Evolutionary conservation across 2,329 filamentous ascomycete genomes (phyloP), one percentile per base, ranked within the genome.

Genomic region (Apiospora saccharicola): DNA sequence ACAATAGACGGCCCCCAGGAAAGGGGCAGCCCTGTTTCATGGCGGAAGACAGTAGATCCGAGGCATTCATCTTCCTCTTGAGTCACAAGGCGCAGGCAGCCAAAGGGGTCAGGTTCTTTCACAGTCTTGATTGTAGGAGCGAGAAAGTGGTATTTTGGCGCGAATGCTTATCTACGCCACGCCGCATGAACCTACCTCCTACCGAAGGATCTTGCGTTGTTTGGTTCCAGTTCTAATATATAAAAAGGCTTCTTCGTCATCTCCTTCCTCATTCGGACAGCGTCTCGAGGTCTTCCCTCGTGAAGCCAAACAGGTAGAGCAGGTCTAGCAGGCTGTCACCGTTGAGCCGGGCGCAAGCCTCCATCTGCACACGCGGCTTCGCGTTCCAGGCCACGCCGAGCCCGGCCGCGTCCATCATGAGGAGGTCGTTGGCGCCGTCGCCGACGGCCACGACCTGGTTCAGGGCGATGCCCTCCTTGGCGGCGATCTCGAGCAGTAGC

Each of bases 311-410:
- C 26, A 96, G 81, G 78, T 93, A 92, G 69, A 95, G 83, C 75
- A 96, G 82, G 80, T 96, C 93, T 77, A 92, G 81, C 80, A 96
- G 82, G 75, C 87, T 93, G 73, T 90, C 86, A 30, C 90, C 89
- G 78, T 96, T 96, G 73, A 96, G 81, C 57, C 92, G 86, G 19
- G 91, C 90, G 41, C 91, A 90, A 2, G 94, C 94, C 80, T 93
- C 90, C 85, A 92, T 89, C 83, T 96, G 94, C 71, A 96, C 94
- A 72, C 90, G 87, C 1, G 93, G 93, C 85, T 96, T 96, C 13
- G 94, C 94, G 79, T 95, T 94, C 87, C 94, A 95, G 1, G 94
- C 94, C 3, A 96, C 91, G 26, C 94, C 94, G 49, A 96, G 82
- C 0, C 93, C 93, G 0, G 94, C 93, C 68, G 89, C 88, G 12